Conservation (phyloP, 192 early-diverging fungal genomes). For the Rhizoclosmatium globosum region DNA sequence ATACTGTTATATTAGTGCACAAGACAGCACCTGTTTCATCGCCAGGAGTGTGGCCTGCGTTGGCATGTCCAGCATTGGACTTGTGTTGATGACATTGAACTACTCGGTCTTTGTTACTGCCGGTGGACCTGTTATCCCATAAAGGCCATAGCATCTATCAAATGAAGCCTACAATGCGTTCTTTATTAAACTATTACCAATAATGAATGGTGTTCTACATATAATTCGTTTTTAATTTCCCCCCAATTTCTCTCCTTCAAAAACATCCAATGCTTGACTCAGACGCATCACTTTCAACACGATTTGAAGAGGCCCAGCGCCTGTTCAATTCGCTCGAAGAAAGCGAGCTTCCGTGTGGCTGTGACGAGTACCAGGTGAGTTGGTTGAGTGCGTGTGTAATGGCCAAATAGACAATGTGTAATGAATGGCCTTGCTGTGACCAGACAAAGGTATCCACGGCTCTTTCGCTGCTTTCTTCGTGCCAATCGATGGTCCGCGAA, state of each 20-base stretch:
- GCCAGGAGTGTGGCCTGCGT: conserved; percentile 45
- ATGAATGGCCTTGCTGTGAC: neutral
- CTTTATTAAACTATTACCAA: neutral
- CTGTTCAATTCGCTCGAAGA: conserved; percentile 16
- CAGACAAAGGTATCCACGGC: conserved; percentile 4
- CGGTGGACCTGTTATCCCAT: too few species aligned
- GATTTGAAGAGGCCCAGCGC: conserved; percentile 31
- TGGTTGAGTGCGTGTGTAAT: neutral
- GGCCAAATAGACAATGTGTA: neutral
- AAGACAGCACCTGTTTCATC: conserved; percentile 54
- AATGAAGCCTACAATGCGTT: too few species aligned
- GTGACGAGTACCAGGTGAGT: conserved; percentile 29
- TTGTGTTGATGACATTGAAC: too few species aligned
- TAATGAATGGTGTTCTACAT: neutral
- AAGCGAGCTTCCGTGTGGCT: conserved; percentile 1
- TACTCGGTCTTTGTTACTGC: too few species aligned
- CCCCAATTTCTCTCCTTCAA: neutral
- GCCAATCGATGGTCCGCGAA: conserved; percentile 57
- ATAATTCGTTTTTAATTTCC: neutral
- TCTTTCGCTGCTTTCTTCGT: conserved; percentile 17
- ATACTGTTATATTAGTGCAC: conserved; percentile 30
- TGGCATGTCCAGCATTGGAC: conserved; percentile 26
- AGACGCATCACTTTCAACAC: conserved; percentile 15
- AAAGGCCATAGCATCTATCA: too few species aligned
- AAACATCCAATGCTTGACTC: conserved; percentile 44